A percentile compares a stretch with the other conserved stretches of the same genome.
Evolutionary conservation across 805 yeast species (phyloP).

Genomic region (Saccharomycopsis fibuligera): DNA sequence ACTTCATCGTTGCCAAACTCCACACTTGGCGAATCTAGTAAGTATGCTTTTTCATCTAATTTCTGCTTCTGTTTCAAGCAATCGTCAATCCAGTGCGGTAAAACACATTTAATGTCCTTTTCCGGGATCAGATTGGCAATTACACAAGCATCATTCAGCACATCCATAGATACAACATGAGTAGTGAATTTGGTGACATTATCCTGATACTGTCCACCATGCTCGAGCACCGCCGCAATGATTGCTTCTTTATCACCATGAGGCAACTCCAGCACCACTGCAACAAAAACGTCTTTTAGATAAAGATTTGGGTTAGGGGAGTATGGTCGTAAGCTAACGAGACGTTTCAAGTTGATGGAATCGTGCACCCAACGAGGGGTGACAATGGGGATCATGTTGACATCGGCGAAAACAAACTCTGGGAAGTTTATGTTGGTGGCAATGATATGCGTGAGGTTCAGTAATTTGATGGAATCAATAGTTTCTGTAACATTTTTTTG

Average conservation of each 20-base stretch:
- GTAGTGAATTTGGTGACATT: conserved; percentile 70
- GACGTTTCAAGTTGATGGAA: conserved; percentile 35
- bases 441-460: conserved; percentile 40
- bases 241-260: conserved; percentile 63
- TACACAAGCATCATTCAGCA: conserved; percentile 50
- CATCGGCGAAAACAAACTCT: conserved; percentile 40
- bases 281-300: conserved; percentile 54
- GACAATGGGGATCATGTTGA: conserved; percentile 60
- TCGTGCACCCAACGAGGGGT: conserved; percentile 54
- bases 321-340: conserved; percentile 49
- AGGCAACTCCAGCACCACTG: conserved; percentile 50
- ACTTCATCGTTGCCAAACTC: conserved; percentile 2
- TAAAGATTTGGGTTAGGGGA: conserved; percentile 68
- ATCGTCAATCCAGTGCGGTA: conserved; percentile 76
- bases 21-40: conserved; percentile 33
- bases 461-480: not conserved
- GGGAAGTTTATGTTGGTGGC: conserved; percentile 46
- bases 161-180: conserved; percentile 59
- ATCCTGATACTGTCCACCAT: conserved; percentile 71
- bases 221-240: conserved; percentile 49
- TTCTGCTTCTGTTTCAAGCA: conserved; percentile 49
- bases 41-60: conserved; percentile 48
- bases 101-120: conserved; percentile 50
- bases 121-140: conserved; percentile 41
- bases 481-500: not conserved